Base-by-base conservation (phyloP, 768 basidiomycete genomes). In the Filobasidium floriforme region DNA sequence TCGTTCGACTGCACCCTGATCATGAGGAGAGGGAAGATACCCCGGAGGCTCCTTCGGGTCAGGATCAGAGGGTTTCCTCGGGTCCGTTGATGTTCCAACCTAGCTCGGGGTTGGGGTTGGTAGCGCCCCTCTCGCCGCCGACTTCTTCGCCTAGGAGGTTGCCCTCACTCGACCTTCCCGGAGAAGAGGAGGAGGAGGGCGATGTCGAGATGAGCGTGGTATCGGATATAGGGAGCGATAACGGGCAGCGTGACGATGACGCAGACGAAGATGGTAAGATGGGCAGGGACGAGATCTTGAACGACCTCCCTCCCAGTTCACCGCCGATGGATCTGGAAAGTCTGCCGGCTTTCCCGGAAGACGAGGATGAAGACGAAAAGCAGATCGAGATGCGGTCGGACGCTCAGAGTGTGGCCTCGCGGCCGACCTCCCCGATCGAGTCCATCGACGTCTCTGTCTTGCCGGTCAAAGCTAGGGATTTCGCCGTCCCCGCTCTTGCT, bases 41-140 rank as follows among this genome's bases (percentile, higher is more conserved):
- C 41, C 12, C 40, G 11, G 41, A 65, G 15, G 40, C 61, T 44
- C 26, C 44, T 14, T 43, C 44, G 41, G 61, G 2, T 12, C 40
- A 62, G 15, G 4, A 22, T 18, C 44, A 15, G 12, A 15, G 46
- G 46, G 18, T 18, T 12, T 49, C 46, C 14, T 18, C 18, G 4
- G 32, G 32, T 37, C 9, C 32, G 32, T 37, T 37, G 32, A 4
- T 37, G 4, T 37, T 37, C 46, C 15, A 49, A 12, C 46, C 22
- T 3, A 11, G 3, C 61, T 46, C 14, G 43, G 14, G n/a, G 10
- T 26, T 37, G 22, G 43, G 24, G n/a, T 18, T 62, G 19, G 37
- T 24, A 19, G 61, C 26, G 5, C 61, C 44, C 4, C 44, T 62
- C 18, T 62, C 61, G 11, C 43, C 61, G 6, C 61, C 61, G n/a